Base-by-base conservation (phyloP, 2,329 filamentous ascomycete species). In the Gyromitra esculenta region DNA sequence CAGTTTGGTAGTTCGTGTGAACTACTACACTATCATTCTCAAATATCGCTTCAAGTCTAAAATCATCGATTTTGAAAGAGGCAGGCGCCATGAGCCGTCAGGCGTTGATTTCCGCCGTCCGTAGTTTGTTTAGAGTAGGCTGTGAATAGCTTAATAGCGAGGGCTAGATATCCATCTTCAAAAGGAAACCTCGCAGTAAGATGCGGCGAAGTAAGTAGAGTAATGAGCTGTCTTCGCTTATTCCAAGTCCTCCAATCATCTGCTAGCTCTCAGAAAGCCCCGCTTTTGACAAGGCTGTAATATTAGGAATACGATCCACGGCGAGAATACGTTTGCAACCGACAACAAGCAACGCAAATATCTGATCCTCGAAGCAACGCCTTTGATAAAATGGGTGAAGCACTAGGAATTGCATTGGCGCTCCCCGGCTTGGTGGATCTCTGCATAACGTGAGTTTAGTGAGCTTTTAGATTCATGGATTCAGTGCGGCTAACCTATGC, bases 401-500 rank as follows among this genome's bases (percentile, higher is more conserved):
- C 13, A 7, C 1, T 37, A 50, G 50, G 41, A 11, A 5, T 60
- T 35, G 8, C 35, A 5, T 21, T 75, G n/a, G 64, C 41, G 21
- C 9, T 74, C 1, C 65, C 74, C 25, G 69, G 48, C 11, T 13
- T 70, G 5, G 69, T 69, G 25, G 74, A 74, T 43, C 57, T 77
- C 54, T 78, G 76, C 37, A 50, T 77, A 5, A 43, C 62, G 77
- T 79, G 37, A 65, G 76, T 60, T 8, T 35, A 18, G 4, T 8
- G 21, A 2, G 8, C 11, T n/a, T 45, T 21, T 56, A 9, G 43
- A 39, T 39, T 43, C 1, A 6, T 60, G 21, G 3, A 39, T 35
- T 31, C 13, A 1, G 25, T 11, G 35, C 15, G 18, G 15, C 43
- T 74, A 21, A 69, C n/a, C 2, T 18, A 11, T 43, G 31, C n/a